Evolutionary conservation across 1,284 basidiomycete genomes (phyloP).

Genomic region (Fomitopsis schrenkii): DNA sequence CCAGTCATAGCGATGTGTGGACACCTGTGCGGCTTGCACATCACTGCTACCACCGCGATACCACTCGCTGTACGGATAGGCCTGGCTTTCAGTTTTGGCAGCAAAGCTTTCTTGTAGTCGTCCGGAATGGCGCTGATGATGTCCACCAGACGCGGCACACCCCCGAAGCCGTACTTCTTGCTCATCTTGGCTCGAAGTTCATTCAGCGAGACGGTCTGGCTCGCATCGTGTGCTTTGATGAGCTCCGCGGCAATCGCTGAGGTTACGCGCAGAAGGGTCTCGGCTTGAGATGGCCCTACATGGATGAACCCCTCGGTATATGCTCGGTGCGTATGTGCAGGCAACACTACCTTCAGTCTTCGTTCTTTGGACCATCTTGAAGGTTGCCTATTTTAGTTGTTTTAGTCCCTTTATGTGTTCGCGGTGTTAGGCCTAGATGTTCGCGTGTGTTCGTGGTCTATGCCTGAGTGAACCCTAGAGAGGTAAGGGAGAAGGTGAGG

Average conservation of each 20-base stretch:
- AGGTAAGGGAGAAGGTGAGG: neutral
- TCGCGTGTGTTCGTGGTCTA: too few relatives aligned
- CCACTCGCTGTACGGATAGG: conserved; percentile 98
- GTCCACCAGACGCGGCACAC: conserved; percentile 92
- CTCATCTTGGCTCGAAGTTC: conserved; percentile 84
- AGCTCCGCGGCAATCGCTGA: conserved; percentile 95
- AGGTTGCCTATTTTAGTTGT: neutral
- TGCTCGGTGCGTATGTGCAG: neutral
- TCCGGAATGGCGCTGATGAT: conserved; percentile 99
- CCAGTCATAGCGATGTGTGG: conserved; percentile 99
- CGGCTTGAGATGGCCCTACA: conserved; percentile 83
- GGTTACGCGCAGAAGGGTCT: conserved; percentile 86
- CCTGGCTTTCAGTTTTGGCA: conserved; percentile 90
- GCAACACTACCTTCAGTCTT: conserved; percentile 36
- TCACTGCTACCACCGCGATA: conserved; percentile 99
- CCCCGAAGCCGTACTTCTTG: conserved; percentile 85
- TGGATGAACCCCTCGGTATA: neutral
- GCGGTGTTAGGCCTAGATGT: too few relatives aligned
- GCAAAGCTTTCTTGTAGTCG: conserved; percentile 88
- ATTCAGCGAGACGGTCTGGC: conserved; percentile 80
- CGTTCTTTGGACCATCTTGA: conserved; percentile 44
- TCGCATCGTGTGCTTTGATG: conserved; percentile 84
- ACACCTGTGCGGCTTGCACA: conserved; percentile 99
- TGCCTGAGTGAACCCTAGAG: neutral
- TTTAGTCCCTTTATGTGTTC: neutral